phyloP scores from a whole-genome alignment of 2,329 filamentous ascomycete genomes.

The Trichoderma arundinaceum region DNA sequence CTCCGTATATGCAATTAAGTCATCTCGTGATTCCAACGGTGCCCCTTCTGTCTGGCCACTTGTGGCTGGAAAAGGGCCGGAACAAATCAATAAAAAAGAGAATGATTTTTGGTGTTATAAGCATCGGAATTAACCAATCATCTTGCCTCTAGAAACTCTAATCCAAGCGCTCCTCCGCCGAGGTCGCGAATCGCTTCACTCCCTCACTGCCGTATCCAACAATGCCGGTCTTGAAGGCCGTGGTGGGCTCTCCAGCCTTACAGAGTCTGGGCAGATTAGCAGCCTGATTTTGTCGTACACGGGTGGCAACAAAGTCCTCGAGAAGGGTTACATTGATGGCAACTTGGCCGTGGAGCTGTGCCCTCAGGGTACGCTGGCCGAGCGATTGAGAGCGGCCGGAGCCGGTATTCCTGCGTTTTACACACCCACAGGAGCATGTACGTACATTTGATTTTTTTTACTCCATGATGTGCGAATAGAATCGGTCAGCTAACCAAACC shows the following conservation, averaged over 20 bases:
- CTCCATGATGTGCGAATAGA: neutral
- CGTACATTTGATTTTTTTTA: slow-evolving; percentile 42
- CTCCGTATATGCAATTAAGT: neutral
- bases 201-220: slow-evolving; percentile 78
- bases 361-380: slow-evolving; percentile 75
- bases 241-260: slow-evolving; percentile 71
- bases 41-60: neutral
- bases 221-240: slow-evolving; percentile 75
- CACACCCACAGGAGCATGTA: slow-evolving; percentile 73
- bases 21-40: neutral
- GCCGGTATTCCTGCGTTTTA: slow-evolving; percentile 82
- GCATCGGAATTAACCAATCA: neutral
- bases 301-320: slow-evolving; percentile 77
- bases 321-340: slow-evolving; percentile 76
- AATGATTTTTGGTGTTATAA: neutral
- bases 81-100: neutral
- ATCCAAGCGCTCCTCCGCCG: slow-evolving; percentile 69
- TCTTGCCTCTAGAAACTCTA: slow-evolving; percentile 62
- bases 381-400: slow-evolving; percentile 73
- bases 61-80: neutral
- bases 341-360: slow-evolving; percentile 76
- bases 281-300: slow-evolving; percentile 77
- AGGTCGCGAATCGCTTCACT: slow-evolving; percentile 65
- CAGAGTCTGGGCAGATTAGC: slow-evolving; percentile 71
- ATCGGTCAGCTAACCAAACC: slow-evolving; percentile 28